phyloP scores from a whole-genome alignment of 2,329 filamentous ascomycete species.

The Cladosporium sp. region DNA sequence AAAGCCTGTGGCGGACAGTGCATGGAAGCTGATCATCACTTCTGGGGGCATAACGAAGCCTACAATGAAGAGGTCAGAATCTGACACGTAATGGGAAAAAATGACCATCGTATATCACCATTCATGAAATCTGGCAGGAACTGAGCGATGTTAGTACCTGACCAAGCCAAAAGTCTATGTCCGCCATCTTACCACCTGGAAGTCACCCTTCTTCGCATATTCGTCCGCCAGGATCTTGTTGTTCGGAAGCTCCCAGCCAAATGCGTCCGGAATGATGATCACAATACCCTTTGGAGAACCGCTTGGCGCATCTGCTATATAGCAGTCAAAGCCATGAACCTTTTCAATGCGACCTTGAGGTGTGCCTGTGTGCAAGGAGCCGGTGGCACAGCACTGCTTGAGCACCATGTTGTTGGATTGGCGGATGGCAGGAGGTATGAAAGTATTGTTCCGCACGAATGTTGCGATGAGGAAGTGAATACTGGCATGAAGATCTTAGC shows the following conservation, averaged over 20 bases:
- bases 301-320: conserved; percentile 32
- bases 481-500: neutral
- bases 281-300: conserved; percentile 32
- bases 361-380: conserved; percentile 34
- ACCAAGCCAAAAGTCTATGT: neutral
- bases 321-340: conserved; percentile 35
- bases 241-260: conserved; percentile 35
- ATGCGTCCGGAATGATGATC: conserved; percentile 37
- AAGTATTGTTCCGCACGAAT: neutral
- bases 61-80: neutral
- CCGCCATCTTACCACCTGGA: conserved; percentile 14
- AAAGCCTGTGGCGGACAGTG: conserved; percentile 26
- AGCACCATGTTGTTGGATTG: conserved; percentile 17
- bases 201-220: conserved; percentile 31
- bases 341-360: conserved; percentile 32
- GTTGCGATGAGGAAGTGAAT: neutral
- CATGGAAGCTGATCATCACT: conserved; percentile 29
- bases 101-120: conserved; percentile 18
- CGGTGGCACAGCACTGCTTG: conserved; percentile 35
- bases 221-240: conserved; percentile 35
- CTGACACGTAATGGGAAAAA: neutral
- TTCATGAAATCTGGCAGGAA: conserved; percentile 37
- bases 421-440: too few species aligned
- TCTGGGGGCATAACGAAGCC: conserved; percentile 25
- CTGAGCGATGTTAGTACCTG: conserved; percentile 4